Evolutionary conservation across 805 yeast species (phyloP), one percentile per base, ranked within the genome.

Genomic region (Ogataea methylovora): DNA sequence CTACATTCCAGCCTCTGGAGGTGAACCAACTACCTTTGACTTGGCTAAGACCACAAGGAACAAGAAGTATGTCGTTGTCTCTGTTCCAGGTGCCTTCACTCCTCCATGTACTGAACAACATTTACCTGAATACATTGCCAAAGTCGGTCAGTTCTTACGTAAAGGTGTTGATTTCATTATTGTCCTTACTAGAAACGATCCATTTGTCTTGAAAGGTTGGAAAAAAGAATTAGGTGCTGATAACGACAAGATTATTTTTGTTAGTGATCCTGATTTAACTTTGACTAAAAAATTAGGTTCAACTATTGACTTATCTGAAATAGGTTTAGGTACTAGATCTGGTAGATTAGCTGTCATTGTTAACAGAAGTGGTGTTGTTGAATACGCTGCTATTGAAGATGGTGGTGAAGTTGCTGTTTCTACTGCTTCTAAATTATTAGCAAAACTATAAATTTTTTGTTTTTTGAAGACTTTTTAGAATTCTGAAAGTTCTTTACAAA

Each of bases 31-130:
- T 17, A 42, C 44, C 8, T 56, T 58, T 29, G 60, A 66, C 36
- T 52, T 65, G 33, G 51, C 51, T 16, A 44, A 48, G 22, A 44
- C 42, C 31, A 51, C 60, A 24, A 45, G 54, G 40, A 55, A 57
- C 33, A 74, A 76, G 64, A 76, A 68, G 48, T 73, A 79, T 22
- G 75, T 83, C 28, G 63, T 84, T 46, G 84, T 85, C 22, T 69
- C 82, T 39, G 87, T 84, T 23, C 92, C 94, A 41, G 94, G 88
- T 42, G 92, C 94, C 9, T 84, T 83, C 68, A 83, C 94, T 19
- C 94, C 90, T 37, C 76, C 90, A 7, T 83, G 92, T 59, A 69
- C 83, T 32, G 73, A 69, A 33, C 66, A 72, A 47, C 92, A 82
- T 58, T 69, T 82, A 40, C 90, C 90, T 37, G 84, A 78, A 17